phyloP scores from a whole-genome alignment of 495 filamentous ascomycete species.

The Peziza echinospora region DNA sequence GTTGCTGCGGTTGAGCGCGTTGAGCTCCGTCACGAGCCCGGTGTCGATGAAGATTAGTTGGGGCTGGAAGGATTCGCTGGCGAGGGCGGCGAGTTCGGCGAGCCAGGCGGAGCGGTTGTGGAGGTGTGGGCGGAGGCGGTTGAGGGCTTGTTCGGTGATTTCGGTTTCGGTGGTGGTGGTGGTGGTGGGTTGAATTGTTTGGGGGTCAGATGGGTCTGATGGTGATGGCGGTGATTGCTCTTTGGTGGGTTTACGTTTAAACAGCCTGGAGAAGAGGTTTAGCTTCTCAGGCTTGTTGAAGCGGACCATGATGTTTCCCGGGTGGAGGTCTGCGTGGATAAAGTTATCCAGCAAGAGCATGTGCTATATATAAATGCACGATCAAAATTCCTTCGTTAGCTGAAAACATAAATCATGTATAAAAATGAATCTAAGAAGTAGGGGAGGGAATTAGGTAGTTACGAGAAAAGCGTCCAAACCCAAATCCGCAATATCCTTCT shows the following conservation, averaged over 20 bases:
- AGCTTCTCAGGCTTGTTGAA: constrained; percentile 74
- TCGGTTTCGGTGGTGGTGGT: too few species aligned
- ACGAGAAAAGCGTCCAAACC: constrained; percentile 85
- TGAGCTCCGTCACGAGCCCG: constrained; percentile 85
- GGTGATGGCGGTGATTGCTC: constrained; percentile 8
- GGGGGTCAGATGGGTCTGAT: constrained; percentile 38
- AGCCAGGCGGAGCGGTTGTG: constrained; percentile 44
- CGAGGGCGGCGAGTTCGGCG: constrained; percentile 51
- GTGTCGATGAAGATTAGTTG: constrained; percentile 97
- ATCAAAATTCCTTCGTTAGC: background rate
- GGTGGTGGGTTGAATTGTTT: too few species aligned
- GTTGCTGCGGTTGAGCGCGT: constrained; percentile 63
- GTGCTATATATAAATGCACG: constrained; percentile 22
- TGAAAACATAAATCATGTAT: background rate
- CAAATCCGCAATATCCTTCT: constrained; percentile 84
- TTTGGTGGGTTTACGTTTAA: constrained; percentile 24
- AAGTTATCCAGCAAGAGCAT: constrained; percentile 99
- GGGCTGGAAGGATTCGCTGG: constrained; percentile 73
- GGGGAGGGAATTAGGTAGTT: too few species aligned
- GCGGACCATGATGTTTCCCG: constrained; percentile 98
- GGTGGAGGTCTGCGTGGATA: constrained; percentile 93
- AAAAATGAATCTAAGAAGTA: too few species aligned
- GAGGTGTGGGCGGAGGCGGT: constrained; percentile 50
- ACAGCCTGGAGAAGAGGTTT: constrained; percentile 30
- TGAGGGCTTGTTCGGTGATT: constrained; percentile 72